Conservation (phyloP, 495 filamentous ascomycete species). For the Diplogelasinospora grovesii region DNA sequence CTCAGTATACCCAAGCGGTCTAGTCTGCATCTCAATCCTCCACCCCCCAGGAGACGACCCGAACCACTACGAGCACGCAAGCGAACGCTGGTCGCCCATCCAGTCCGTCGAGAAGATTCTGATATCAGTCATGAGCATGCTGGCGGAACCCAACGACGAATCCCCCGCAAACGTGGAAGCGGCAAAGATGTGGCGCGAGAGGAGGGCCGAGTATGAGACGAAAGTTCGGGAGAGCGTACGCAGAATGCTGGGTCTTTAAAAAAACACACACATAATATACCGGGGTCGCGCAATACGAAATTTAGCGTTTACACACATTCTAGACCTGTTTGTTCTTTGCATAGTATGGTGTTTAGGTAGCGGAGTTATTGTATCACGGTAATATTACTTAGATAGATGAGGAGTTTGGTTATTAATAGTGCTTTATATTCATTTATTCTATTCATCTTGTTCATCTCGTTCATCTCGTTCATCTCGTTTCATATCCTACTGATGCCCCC, state of each 20-base stretch:
- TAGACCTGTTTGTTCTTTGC: too few species aligned
- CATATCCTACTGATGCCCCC: too few species aligned
- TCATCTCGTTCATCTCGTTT: too few species aligned
- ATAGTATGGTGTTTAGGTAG: too few species aligned
- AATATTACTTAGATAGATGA: too few species aligned
- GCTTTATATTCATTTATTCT: too few species aligned
- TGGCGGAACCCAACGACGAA: conserved; percentile 98
- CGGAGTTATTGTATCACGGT: too few species aligned
- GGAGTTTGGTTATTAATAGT: too few species aligned
- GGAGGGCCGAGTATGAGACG: conserved; percentile 75
- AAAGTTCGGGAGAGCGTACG: conserved; percentile 71
- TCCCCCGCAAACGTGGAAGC: conserved; percentile 97
- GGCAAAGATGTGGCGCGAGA: conserved; percentile 96
- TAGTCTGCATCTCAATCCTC: conserved; percentile 96
- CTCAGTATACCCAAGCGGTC: conserved; percentile 87
- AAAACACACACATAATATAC: background rate
- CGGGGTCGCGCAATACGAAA: too few species aligned
- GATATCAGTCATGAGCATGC: conserved; percentile 97
- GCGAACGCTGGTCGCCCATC: conserved; percentile 92
- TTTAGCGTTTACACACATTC: too few species aligned
- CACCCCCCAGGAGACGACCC: conserved; percentile 98
- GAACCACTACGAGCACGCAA: conserved; percentile 96
- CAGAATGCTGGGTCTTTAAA: conserved; percentile 46
- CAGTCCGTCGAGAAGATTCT: conserved; percentile 98
- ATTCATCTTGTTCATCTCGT: too few species aligned